Conservation (phyloP, 1,139 yeast species). For the Debaryomyces coudertii region DNA sequence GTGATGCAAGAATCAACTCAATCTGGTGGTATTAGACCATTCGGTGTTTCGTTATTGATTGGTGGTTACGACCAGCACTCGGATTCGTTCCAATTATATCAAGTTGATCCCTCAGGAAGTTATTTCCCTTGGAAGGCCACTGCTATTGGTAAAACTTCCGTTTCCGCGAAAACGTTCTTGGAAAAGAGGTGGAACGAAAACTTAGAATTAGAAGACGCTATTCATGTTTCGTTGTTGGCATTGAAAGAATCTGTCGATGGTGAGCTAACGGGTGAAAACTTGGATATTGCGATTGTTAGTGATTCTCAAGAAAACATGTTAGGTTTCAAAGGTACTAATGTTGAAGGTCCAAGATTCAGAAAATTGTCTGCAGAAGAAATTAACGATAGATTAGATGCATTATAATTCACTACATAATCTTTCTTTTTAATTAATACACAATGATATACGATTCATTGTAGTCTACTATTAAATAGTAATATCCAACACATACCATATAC, state of each 20-base stretch:
- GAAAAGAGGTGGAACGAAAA: conserved; percentile 99
- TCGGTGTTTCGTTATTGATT: conserved; percentile 90
- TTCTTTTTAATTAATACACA: conserved; percentile 3
- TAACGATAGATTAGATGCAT: conserved; percentile 90
- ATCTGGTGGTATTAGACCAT: conserved; percentile 97
- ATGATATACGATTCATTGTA: neutral
- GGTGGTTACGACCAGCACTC: conserved; percentile 91
- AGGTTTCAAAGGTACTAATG: conserved; percentile 85
- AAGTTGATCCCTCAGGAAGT: conserved; percentile 97
- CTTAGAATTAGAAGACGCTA: conserved; percentile 95
- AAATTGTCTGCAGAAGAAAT: conserved; percentile 87
- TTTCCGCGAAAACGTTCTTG: conserved; percentile 92
- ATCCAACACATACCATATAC: no score
- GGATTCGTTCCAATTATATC: conserved; percentile 79
- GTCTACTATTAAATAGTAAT: neutral
- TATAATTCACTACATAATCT: conserved; percentile 40
- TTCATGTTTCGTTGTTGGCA: conserved; percentile 92
- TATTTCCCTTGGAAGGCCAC: conserved; percentile 99
- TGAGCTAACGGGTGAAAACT: conserved; percentile 94
- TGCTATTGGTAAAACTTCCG: conserved; percentile 94
- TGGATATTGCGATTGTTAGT: conserved; percentile 88
- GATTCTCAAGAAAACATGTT: conserved; percentile 79
- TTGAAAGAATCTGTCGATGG: conserved; percentile 97
- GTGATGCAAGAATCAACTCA: conserved; percentile 99
- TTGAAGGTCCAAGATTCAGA: conserved; percentile 84